Base-by-base conservation (phyloP, 176 grass and related monocot genomes). In the Microstegium vimineum region DNA sequence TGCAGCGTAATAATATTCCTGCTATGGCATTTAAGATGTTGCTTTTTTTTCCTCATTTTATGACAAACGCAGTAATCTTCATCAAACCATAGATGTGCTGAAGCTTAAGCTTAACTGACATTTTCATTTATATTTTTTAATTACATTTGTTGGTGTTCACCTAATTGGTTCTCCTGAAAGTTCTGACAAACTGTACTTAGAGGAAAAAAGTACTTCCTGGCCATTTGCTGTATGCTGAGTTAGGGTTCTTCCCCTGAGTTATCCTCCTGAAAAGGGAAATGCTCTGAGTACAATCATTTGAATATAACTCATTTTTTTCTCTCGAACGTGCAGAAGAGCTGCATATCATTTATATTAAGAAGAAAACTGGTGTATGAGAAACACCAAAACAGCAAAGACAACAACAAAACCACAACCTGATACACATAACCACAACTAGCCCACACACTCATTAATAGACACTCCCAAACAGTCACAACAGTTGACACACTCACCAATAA, bases 1-100 rank as follows among this genome's bases (percentile, higher is more conserved):
- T 79, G 17, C 34, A 10, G 6, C 32, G 75, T 85, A 64, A 34
- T 81, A 25, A 23, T 51, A 75, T 59, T 68, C 67, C 71, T 70
- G 28, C 69, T 75, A 8, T 69, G 68, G 22, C 26, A 67, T 88
- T 16, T 67, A 47, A 60, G 11, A 38, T 42, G 23, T 12, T 63
- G 49, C 49, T 62, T 73, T 22, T 35, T 17, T 10, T 45, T 15
- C 40, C 63, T 34, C 52, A 30, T 61, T 32, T 80, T 69, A 23
- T 74, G 15, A 54, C 38, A 18, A 83, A 66, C 11, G 64, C 18
- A 63, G 16, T 42, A 23, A 31, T 40, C 18, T 69, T 49, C 8
- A 7, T 41, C 17, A 64, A 83, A 77, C 14, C 16, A 15, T 18
- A 30, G 41, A 36, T 54, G 8, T 68, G 30, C 7, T 32, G 14